A percentile compares a stretch with the other conserved stretches of the same genome.
These are phyloP conservation scores for Cytospora piceicola DNA, from an alignment of 2,329 filamentous ascomycete genomes.

Conservation along the genomic window DNA sequence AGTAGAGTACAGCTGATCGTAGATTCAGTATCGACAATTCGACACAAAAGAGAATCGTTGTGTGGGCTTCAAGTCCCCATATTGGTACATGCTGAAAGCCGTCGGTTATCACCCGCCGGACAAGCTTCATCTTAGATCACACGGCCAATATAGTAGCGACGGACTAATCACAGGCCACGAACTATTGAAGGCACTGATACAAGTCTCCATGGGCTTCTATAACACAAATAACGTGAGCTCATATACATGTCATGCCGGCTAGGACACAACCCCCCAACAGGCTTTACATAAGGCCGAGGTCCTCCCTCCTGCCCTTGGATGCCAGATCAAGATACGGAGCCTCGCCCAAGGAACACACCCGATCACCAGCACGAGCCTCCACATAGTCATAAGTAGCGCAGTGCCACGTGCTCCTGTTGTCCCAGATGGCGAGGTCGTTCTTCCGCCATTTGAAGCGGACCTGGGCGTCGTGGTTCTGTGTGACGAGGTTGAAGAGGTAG, in stretches of 20 bases:
- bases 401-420: slow-evolving; percentile 59
- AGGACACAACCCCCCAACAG: not conserved
- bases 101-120: not conserved
- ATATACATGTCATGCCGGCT: not conserved
- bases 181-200: not conserved
- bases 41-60: not conserved
- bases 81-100: not conserved
- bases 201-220: not conserved
- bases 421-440: slow-evolving; percentile 67
- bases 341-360: slow-evolving; percentile 49
- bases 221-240: not conserved
- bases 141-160: not conserved
- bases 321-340: slow-evolving; percentile 47
- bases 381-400: slow-evolving; percentile 66
- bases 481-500: slow-evolving; percentile 53
- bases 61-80: not conserved
- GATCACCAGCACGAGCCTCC: slow-evolving; percentile 47
- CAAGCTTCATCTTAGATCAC: not conserved
- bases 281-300: slow-evolving; percentile 32
- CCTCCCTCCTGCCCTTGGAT: slow-evolving; percentile 46
- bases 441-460: slow-evolving; percentile 58
- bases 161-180: not conserved
- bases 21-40: not conserved
- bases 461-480: slow-evolving; percentile 61
- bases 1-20: not conserved